Conservation (phyloP, 345 rosid genomes). For the Melaleuca quinquenervia region DNA sequence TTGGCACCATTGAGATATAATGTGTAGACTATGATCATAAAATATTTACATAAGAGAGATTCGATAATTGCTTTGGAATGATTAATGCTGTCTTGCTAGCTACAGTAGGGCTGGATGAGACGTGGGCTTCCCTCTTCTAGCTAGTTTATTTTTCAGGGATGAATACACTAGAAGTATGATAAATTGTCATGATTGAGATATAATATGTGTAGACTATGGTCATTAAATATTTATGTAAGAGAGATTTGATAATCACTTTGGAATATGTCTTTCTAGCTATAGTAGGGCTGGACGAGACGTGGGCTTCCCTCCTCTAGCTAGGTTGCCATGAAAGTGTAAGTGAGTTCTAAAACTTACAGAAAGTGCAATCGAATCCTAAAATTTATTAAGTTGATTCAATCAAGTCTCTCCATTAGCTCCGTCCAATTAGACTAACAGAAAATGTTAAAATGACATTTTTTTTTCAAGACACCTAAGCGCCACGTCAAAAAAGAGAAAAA, state of each 20-base stretch:
- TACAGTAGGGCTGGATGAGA: background rate
- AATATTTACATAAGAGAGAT: background rate
- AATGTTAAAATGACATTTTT: too few species aligned
- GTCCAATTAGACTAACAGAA: too few species aligned
- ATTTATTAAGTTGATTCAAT: too few species aligned
- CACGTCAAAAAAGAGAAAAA: too few species aligned
- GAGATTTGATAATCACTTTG: background rate
- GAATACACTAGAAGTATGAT: too few species aligned
- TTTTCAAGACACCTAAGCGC: too few species aligned
- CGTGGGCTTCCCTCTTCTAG: background rate
- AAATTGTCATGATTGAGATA: too few species aligned
- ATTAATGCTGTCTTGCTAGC: background rate
- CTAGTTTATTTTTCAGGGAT: background rate
- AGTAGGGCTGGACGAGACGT: background rate
- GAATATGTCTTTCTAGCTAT: background rate
- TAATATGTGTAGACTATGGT: background rate
- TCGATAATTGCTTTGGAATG: background rate
- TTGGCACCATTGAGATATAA: background rate
- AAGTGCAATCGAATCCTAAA: too few species aligned
- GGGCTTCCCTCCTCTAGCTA: background rate
- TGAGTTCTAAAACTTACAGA: too few species aligned
- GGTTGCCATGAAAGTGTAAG: too few species aligned
- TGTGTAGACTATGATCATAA: background rate
- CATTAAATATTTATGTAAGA: background rate
- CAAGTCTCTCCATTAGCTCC: too few species aligned